Evolutionary conservation across 2,329 filamentous ascomycete genomes (phyloP).

Genomic region (Xylariaceae sp.): DNA sequence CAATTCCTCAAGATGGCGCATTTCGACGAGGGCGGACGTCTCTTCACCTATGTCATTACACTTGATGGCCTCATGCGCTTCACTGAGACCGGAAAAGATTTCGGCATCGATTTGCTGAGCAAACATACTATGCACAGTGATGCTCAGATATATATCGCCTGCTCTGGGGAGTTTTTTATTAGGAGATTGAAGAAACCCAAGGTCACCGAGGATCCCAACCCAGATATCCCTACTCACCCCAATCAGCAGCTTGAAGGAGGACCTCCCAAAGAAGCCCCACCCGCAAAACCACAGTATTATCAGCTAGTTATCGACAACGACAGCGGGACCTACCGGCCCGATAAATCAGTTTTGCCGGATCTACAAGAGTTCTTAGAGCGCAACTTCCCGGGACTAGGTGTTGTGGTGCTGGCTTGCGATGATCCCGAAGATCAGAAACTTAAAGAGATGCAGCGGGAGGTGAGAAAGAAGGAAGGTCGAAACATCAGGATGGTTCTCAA

Average conservation of each 20-base stretch:
- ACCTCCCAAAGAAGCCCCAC: slow-evolving; percentile 51
- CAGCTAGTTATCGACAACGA: slow-evolving; percentile 95
- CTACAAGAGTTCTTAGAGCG: slow-evolving; percentile 72
- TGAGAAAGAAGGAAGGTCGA: slow-evolving; percentile 70
- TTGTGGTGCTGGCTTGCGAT: slow-evolving; percentile 79
- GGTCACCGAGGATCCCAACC: slow-evolving; percentile 50
- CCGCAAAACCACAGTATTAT: slow-evolving; percentile 64
- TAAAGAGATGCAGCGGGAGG: slow-evolving; percentile 76
- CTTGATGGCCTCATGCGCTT: slow-evolving; percentile 87
- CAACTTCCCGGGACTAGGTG: slow-evolving; percentile 78
- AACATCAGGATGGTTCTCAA: slow-evolving; percentile 63
- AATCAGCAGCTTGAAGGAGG: slow-evolving; percentile 51
- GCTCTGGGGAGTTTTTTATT: slow-evolving; percentile 91
- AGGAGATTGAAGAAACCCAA: slow-evolving; percentile 65
- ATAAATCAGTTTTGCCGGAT: slow-evolving; percentile 74
- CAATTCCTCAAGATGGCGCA: slow-evolving; percentile 87
- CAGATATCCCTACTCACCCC: slow-evolving; percentile 57
- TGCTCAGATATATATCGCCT: slow-evolving; percentile 89
- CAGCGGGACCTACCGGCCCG: slow-evolving; percentile 89
- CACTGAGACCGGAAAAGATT: slow-evolving; percentile 94
- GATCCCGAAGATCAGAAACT: slow-evolving; percentile 74
- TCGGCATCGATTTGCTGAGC: slow-evolving; percentile 88
- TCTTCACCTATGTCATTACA: slow-evolving; percentile 92
- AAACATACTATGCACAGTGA: slow-evolving; percentile 98
- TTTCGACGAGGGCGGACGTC: slow-evolving; percentile 81